Evolutionary conservation across 179 eudicot species (phyloP).

Genomic region (Vitellaria paradoxa): DNA sequence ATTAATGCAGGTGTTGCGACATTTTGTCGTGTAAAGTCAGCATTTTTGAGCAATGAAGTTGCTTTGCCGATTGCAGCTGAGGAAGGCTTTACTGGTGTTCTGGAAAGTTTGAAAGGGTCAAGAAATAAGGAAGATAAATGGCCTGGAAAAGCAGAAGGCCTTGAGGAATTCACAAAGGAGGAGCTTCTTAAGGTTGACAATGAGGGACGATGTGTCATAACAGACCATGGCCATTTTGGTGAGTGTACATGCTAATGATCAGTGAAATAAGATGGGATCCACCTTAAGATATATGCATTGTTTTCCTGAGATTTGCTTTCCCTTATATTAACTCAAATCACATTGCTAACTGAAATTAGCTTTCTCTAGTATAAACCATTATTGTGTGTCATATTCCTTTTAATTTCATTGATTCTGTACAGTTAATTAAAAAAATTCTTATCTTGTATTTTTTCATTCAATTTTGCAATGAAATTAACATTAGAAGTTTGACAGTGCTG

Average conservation of each 20-base stretch:
- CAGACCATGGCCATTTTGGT: conserved; percentile 99
- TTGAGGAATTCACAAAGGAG: conserved; percentile 60
- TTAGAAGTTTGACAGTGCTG: conserved; percentile 53
- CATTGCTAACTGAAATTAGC: neutral
- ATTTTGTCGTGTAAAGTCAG: conserved; percentile 88
- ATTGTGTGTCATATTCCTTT: neutral
- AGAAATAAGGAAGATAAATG: conserved; percentile 31
- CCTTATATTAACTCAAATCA: neutral
- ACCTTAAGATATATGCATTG: neutral
- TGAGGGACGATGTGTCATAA: conserved; percentile 92
- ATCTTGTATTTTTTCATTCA: neutral
- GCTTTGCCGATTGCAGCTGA: conserved; percentile 82
- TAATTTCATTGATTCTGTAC: neutral
- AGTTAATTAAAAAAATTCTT: neutral
- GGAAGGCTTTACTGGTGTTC: conserved; percentile 93
- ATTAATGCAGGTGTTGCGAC: conserved; percentile 73
- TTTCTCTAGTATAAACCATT: neutral
- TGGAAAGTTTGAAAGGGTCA: conserved; percentile 41
- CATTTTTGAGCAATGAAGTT: conserved; percentile 77
- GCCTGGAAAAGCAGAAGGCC: conserved; percentile 40
- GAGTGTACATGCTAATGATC: conserved; percentile 21
- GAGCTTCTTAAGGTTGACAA: conserved; percentile 77
- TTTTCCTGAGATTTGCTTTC: neutral
- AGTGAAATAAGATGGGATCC: neutral
- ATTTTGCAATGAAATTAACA: neutral